Conservation (phyloP, 1,139 yeast genomes). For the Candida sp. region DNA sequence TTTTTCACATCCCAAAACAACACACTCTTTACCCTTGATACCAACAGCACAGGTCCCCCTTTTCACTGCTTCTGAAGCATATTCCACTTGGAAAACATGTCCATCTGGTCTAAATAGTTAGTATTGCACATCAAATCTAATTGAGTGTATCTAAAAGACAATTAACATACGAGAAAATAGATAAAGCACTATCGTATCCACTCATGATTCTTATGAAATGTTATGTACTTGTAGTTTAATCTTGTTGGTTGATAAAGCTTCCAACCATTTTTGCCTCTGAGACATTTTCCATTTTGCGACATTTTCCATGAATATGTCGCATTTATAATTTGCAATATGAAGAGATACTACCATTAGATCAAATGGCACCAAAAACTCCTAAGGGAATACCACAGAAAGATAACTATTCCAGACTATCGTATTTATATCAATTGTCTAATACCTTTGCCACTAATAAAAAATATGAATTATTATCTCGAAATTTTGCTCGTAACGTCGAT, state of each 20-base stretch:
- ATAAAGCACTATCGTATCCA: constrained; percentile 99
- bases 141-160: background rate
- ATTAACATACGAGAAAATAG: constrained; percentile 83
- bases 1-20: constrained; percentile 95
- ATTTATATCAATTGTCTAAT: constrained; percentile 50
- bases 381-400: constrained; percentile 50
- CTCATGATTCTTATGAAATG: constrained; percentile 47
- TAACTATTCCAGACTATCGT: constrained; percentile 56
- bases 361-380: constrained; percentile 15
- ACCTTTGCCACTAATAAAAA: constrained; percentile 18
- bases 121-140: constrained; percentile 6
- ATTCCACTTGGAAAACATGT: constrained; percentile 98
- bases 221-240: background rate
- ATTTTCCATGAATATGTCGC: background rate
- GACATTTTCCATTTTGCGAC: constrained; percentile 1
- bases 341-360: background rate
- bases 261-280: background rate
- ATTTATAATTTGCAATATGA: no score
- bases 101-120: constrained; percentile 82
- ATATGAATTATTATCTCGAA: constrained; percentile 40
- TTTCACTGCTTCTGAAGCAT: constrained; percentile 97
- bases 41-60: constrained; percentile 99
- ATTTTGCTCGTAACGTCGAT: constrained; percentile 43
- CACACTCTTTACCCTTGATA: constrained; percentile 84
- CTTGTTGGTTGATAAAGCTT: background rate